phyloP scores from a whole-genome alignment of 2,329 filamentous ascomycete genomes.

The Exserohilum rostratum region DNA sequence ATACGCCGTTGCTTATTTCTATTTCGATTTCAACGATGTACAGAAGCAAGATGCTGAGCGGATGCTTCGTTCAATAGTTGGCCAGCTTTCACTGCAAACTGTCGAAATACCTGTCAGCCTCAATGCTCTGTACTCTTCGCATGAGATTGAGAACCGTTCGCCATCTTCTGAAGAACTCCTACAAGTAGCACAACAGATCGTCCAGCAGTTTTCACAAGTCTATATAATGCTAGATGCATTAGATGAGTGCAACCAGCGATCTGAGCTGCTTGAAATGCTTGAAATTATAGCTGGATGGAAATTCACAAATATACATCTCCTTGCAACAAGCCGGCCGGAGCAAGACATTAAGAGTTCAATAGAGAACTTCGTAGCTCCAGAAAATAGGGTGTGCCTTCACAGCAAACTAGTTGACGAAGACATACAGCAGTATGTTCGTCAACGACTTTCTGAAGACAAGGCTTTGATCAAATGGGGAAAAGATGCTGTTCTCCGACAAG shows the following conservation, averaged over 20 bases:
- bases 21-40: conserved; percentile 47
- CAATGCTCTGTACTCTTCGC: conserved; percentile 34
- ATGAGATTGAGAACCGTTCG: conserved; percentile 25
- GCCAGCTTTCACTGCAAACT: conserved; percentile 41
- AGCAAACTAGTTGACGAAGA: conserved; percentile 34
- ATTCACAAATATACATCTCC: conserved; percentile 28
- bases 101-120: conserved; percentile 21
- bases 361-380: conserved; percentile 11
- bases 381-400: conserved; percentile 29
- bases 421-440: conserved; percentile 34
- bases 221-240: conserved; percentile 37
- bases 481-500: conserved; percentile 31
- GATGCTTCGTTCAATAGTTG: conserved; percentile 48
- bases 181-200: conserved; percentile 27
- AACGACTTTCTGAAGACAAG: conserved; percentile 45
- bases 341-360: conserved; percentile 34
- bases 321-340: conserved; percentile 20
- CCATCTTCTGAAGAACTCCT: conserved; percentile 32
- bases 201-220: conserved; percentile 27
- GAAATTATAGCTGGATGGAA: conserved; percentile 27
- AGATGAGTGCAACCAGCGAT: conserved; percentile 32
- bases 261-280: conserved; percentile 30
- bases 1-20: conserved; percentile 32
- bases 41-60: conserved; percentile 46
- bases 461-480: conserved; percentile 32